Percentiles rank a stretch among this genome's conserved stretches.
Conservation (phyloP, 805 yeast species). For the Suhomyces prunicola region DNA sequence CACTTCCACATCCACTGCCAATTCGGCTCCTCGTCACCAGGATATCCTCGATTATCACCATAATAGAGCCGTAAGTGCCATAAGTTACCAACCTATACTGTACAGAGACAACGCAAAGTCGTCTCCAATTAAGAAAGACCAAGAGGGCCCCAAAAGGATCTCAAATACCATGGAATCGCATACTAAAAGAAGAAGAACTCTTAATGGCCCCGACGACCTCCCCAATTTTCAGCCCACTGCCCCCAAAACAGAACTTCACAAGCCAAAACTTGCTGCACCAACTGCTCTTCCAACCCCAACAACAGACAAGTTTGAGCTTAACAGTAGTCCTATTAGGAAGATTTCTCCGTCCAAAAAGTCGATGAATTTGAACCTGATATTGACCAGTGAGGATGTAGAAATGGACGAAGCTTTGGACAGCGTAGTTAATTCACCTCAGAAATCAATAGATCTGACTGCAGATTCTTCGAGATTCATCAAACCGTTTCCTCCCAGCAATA, state of each 20-base stretch:
- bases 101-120: neutral
- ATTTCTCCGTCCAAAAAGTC: constrained; percentile 43
- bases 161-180: constrained; percentile 2
- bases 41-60: neutral
- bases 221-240: constrained; percentile 2
- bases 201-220: constrained; percentile 41
- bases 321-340: constrained; percentile 19
- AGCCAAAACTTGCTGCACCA: neutral
- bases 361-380: constrained; percentile 32
- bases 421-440: constrained; percentile 1
- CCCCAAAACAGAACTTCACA: neutral
- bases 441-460: neutral
- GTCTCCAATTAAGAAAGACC: neutral
- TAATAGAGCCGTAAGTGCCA: neutral
- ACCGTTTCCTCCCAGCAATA: constrained; percentile 25
- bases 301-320: neutral
- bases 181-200: constrained; percentile 36
- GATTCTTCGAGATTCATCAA: constrained; percentile 15
- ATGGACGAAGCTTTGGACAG: constrained; percentile 1
- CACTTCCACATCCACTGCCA: neutral
- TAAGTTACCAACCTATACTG: neutral
- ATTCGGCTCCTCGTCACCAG: neutral
- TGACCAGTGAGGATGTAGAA: constrained; percentile 14
- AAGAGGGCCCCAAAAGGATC: neutral
- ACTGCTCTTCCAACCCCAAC: neutral